These are phyloP conservation scores for Vigna hirtella DNA, from an alignment of 306 rosid species.

Conservation along the genomic window DNA sequence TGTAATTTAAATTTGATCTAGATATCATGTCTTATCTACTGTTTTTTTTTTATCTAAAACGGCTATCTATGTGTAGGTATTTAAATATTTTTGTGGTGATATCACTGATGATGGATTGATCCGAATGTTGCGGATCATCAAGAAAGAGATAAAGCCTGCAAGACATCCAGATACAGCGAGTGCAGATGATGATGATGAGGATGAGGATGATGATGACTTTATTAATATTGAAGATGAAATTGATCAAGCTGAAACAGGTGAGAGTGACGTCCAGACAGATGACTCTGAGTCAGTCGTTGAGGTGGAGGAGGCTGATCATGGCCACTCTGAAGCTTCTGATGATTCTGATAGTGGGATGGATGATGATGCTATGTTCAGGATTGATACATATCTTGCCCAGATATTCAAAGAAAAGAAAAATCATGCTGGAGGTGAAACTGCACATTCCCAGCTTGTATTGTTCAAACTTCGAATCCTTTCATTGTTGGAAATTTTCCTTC, in stretches of 20 bases:
- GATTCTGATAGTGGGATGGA: conserved; percentile 98
- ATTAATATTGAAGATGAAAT: conserved; percentile 82
- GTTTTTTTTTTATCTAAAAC: conserved; percentile 28
- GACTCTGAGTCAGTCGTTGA: conserved; percentile 77
- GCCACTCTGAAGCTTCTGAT: conserved; percentile 67
- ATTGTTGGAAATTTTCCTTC: conserved; percentile 89
- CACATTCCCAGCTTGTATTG: conserved; percentile 86
- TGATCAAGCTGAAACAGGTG: conserved; percentile 82
- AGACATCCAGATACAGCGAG: conserved; percentile 73
- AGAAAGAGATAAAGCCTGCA: conserved; percentile 78
- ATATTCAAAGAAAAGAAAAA: conserved; percentile 79
- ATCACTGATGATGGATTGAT: conserved; percentile 79
- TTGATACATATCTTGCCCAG: conserved; percentile 86
- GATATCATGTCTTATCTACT: not conserved
- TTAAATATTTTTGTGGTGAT: conserved; percentile 74
- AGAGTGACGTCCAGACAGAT: conserved; percentile 84
- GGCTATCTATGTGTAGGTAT: conserved; percentile 64
- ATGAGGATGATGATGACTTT: conserved; percentile 66
- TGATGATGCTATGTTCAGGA: conserved; percentile 97
- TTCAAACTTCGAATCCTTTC: conserved; percentile 94
- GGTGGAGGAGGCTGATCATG: conserved; percentile 60
- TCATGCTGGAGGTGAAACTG: conserved; percentile 83
- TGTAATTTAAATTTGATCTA: not conserved
- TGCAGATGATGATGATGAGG: conserved; percentile 58
- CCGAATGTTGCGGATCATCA: conserved; percentile 83